Conservation (phyloP, 164 flowering plant species). For the Vitis riparia region DNA sequence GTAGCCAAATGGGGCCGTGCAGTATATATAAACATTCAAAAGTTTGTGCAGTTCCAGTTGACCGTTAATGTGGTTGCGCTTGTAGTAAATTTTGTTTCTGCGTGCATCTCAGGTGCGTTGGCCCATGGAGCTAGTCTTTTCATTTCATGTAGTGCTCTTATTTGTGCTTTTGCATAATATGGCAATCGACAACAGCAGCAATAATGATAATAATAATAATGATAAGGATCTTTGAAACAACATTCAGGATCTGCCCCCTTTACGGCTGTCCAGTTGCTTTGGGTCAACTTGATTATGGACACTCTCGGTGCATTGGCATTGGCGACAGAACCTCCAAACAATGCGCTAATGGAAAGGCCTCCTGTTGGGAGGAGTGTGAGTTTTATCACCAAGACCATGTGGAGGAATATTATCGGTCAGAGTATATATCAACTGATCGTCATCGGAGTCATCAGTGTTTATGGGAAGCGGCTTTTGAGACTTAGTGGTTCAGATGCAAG, state of each 20-base stretch:
- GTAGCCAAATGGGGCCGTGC: constrained; percentile 89
- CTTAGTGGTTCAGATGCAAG: constrained; percentile 52
- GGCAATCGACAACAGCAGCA: no score
- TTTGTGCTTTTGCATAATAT: no score
- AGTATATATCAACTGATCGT: constrained; percentile 66
- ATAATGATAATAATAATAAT: background rate
- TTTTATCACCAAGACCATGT: constrained; percentile 72
- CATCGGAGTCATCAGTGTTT: constrained; percentile 52
- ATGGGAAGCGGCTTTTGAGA: constrained; percentile 54
- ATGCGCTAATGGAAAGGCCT: constrained; percentile 62
- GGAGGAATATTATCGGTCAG: constrained; percentile 86
- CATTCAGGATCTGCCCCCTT: constrained; percentile 80
- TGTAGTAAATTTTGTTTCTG: constrained; percentile 62
- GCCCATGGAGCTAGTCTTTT: background rate
- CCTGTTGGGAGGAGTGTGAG: constrained; percentile 51
- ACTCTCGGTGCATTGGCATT: constrained; percentile 85
- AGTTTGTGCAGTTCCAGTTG: constrained; percentile 60
- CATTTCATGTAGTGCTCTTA: no score
- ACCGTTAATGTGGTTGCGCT: constrained; percentile 76
- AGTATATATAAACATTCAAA: constrained; percentile 80
- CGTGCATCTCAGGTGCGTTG: constrained; percentile 67
- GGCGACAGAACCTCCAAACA: constrained; percentile 85
- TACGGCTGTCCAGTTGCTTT: constrained; percentile 81
- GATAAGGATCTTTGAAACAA: background rate
- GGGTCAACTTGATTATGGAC: constrained; percentile 96